These are phyloP conservation scores for Mortierella sp. DNA, from an alignment of 371 early-diverging fungal genomes.

Conservation along the genomic window DNA sequence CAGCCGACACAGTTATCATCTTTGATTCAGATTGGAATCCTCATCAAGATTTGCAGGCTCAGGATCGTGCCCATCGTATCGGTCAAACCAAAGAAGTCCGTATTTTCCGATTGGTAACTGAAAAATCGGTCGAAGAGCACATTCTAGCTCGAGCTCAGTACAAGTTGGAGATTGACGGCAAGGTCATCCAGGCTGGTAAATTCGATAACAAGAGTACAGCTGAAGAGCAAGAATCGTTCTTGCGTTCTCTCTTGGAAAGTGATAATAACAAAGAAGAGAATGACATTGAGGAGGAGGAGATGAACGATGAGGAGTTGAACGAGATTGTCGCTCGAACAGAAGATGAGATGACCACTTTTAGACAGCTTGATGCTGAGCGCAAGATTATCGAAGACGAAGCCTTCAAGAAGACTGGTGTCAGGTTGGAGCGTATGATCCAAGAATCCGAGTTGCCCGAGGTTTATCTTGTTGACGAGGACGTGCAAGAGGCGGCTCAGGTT, in stretches of 20 bases:
- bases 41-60: slow-evolving; percentile 99
- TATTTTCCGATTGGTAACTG: slow-evolving; percentile 97
- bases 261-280: slow-evolving; percentile 76
- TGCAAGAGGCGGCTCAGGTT: slow-evolving; percentile 50
- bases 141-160: slow-evolving; percentile 97
- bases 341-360: slow-evolving; percentile 80
- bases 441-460: slow-evolving; percentile 91
- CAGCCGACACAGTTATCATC: slow-evolving; percentile 99
- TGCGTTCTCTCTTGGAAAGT: slow-evolving; percentile 88
- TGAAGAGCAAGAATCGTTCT: slow-evolving; percentile 91
- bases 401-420: slow-evolving; percentile 56
- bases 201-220: slow-evolving; percentile 97
- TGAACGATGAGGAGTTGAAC: slow-evolving; percentile 91
- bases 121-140: slow-evolving; percentile 96
- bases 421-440: slow-evolving; percentile 83
- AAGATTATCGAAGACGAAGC: slow-evolving; percentile 55
- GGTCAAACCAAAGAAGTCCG: slow-evolving; percentile 99
- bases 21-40: slow-evolving; percentile 99
- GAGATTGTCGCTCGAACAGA: slow-evolving; percentile 85
- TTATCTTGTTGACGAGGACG: slow-evolving; percentile 76
- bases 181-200: slow-evolving; percentile 99
- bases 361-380: slow-evolving; percentile 80
- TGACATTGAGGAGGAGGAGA: slow-evolving; percentile 81
- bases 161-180: slow-evolving; percentile 97
- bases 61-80: slow-evolving; percentile 99